Evolutionary conservation across 768 basidiomycete species (phyloP).

Genomic region (Hygrocybe coccinea): DNA sequence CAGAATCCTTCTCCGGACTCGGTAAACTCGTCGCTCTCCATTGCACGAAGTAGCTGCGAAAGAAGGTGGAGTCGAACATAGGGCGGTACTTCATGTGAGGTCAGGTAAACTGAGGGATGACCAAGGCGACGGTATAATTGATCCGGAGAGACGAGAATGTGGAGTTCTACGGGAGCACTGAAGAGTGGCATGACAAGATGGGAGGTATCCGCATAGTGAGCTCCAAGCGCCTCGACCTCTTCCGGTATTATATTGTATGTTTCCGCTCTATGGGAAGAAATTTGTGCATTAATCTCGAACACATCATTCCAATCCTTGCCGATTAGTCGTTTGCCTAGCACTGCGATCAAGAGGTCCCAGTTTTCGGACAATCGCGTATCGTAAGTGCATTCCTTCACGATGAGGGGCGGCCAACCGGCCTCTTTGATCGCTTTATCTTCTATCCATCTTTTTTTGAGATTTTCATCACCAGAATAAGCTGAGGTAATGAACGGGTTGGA

Average conservation of each 20-base stretch:
- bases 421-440: slow-evolving; percentile 77
- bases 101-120: slow-evolving; percentile 69
- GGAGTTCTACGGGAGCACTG: slow-evolving; percentile 59
- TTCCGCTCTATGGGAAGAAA: neutral
- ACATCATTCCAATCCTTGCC: slow-evolving; percentile 35
- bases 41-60: slow-evolving; percentile 52
- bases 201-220: slow-evolving; percentile 39
- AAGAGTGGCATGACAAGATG: slow-evolving; percentile 61
- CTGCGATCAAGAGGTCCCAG: slow-evolving; percentile 52
- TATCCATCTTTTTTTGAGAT: slow-evolving; percentile 71
- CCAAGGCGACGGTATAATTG: slow-evolving; percentile 41
- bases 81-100: slow-evolving; percentile 62
- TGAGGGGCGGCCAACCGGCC: slow-evolving; percentile 73
- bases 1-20: slow-evolving; percentile 68
- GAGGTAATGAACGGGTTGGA: slow-evolving; percentile 68
- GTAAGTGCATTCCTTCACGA: slow-evolving; percentile 53
- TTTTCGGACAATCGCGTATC: slow-evolving; percentile 37
- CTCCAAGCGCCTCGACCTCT: slow-evolving; percentile 55
- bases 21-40: slow-evolving; percentile 51
- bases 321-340: slow-evolving; percentile 50
- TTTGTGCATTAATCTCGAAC: neutral
- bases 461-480: slow-evolving; percentile 54
- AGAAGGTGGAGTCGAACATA: slow-evolving; percentile 85
- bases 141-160: slow-evolving; percentile 53
- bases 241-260: slow-evolving; percentile 38